phyloP scores from a whole-genome alignment of 1,284 basidiomycete genomes.

The Cutaneotrichosporon spelunceum region DNA sequence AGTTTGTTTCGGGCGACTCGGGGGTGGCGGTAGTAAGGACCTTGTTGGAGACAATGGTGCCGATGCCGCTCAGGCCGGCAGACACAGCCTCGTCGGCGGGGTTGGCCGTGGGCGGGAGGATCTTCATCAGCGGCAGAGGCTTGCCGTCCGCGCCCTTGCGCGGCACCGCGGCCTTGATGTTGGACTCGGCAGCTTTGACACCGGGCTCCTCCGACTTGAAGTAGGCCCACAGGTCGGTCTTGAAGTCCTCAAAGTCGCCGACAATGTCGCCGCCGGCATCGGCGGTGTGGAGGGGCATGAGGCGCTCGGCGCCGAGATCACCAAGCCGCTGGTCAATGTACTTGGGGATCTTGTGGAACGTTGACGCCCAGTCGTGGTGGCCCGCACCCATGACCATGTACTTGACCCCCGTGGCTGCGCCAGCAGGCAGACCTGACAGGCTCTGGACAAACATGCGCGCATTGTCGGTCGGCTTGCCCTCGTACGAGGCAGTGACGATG shows the following conservation, averaged over 20 bases:
- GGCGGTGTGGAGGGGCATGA: conserved; percentile 33
- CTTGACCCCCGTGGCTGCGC: conserved; percentile 39
- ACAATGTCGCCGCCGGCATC: conserved; percentile 54
- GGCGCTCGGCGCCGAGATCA: conserved; percentile 52
- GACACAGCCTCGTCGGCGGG: conserved; percentile 13
- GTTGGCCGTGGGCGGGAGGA: conserved; percentile 17
- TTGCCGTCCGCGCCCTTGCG: conserved; percentile 54
- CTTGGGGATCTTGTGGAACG: conserved; percentile 58
- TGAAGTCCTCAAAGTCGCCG: conserved; percentile 56
- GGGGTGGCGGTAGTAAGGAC: conserved; percentile 19
- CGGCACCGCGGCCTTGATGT: no score
- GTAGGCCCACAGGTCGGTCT: no score
- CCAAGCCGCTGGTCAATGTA: conserved; percentile 53
- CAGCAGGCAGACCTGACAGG: conserved; percentile 2
- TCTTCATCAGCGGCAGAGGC: conserved; percentile 29
- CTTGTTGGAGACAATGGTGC: conserved; percentile 18
- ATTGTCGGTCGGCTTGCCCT: conserved; percentile 50
- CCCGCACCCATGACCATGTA: conserved; percentile 60
- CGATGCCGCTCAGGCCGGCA: conserved; percentile 18
- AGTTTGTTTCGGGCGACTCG: conserved; percentile 21
- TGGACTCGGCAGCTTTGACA: no score
- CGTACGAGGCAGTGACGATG: conserved; percentile 58
- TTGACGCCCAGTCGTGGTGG: conserved; percentile 58
- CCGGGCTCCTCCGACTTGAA: no score
- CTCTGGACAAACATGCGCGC: conserved; percentile 23